Base-by-base conservation (phyloP, 23 red algal species). In the Gracilariopsis chorda region DNA sequence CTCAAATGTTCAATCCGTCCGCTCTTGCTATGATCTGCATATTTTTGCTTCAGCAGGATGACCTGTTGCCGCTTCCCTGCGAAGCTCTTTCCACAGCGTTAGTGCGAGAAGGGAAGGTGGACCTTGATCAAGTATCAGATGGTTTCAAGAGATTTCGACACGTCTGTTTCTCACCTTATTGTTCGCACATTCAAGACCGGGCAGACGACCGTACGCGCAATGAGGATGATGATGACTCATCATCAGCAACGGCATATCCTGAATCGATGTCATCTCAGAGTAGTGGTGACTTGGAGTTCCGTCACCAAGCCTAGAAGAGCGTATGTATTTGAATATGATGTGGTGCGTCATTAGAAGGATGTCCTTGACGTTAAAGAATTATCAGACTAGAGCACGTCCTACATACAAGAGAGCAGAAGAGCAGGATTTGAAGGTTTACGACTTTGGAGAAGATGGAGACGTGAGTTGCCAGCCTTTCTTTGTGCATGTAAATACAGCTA, bases 391-490 rank as follows among this genome's bases (percentile, higher is more conserved):
- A n/a, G n/a, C n/a, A n/a, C n/a, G n/a, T n/a, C n/a, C n/a, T n/a
- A n/a, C n/a, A n/a, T n/a, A n/a, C n/a, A n/a, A n/a, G n/a, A n/a
- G n/a, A n/a, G n/a, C n/a, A 62, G 1, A 30, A 62, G 9, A 24
- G 57, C 27, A 16, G 57, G 13, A 1, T 62, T 62, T 3, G 10
- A 30, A 2, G 33, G 57, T 35, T 24, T 73, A 73, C 28, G 67
- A 80, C 32, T 84, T 84, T 2, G 44, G 57, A 35, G 27, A 48
- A 24, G 85, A 64, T 2, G 44, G 57, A 35, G 27, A 48, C 13
- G 85, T 63, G 45, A 89, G 85, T 69, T 73, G 33, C 85, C 85
- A 89, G 23, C 85, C 85, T 46, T 78, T 48, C 51, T 89, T 89
- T 30, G 47, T 60, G 7, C 68, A 48, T 29, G 49, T 55, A 39